A percentile compares a stretch with the other conserved stretches of the same genome.
These are phyloP conservation scores for Colletotrichum spinosum DNA, from an alignment of 2,329 filamentous ascomycete genomes.

Conservation along the genomic window DNA sequence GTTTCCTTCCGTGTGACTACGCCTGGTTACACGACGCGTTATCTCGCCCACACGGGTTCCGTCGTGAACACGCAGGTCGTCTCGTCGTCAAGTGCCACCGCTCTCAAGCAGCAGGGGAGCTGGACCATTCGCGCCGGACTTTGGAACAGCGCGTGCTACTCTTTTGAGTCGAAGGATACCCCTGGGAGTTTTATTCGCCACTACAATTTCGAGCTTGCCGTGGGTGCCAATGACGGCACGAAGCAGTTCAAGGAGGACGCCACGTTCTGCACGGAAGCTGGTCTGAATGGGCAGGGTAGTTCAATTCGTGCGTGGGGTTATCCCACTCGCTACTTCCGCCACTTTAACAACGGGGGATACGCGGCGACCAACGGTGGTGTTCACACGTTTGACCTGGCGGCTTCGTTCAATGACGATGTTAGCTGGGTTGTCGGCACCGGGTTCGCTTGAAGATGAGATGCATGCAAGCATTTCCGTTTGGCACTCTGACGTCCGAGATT, in stretches of 20 bases:
- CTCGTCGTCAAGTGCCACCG: constrained; percentile 59
- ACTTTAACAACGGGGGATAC: constrained; percentile 61
- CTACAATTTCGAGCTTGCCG: constrained; percentile 60
- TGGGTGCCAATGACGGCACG: constrained; percentile 63
- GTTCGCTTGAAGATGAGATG: too few species aligned
- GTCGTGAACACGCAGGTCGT: constrained; percentile 67
- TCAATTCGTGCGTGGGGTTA: constrained; percentile 70
- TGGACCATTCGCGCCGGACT: constrained; percentile 67
- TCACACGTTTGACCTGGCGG: constrained; percentile 62
- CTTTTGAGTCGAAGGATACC: constrained; percentile 70
- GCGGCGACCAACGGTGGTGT: constrained; percentile 66
- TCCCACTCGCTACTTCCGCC: constrained; percentile 69
- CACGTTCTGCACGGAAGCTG: constrained; percentile 69
- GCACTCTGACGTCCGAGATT: too few species aligned
- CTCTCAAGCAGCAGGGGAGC: constrained; percentile 63
- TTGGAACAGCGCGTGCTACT: constrained; percentile 67
- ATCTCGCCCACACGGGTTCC: constrained; percentile 63
- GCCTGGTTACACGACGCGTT: constrained; percentile 63
- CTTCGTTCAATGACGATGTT: constrained; percentile 64
- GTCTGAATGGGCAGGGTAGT: constrained; percentile 62
- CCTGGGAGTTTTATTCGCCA: constrained; percentile 71
- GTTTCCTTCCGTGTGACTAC: constrained; percentile 69
- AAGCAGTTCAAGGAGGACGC: constrained; percentile 71
- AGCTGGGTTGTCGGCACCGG: constrained; percentile 58
- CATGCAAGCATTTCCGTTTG: too few species aligned